A percentile compares a stretch with the other conserved stretches of the same genome.
These are phyloP conservation scores for Aspergillaceae sp. DNA, from an alignment of 2,329 filamentous ascomycete genomes.

Conservation along the genomic window DNA sequence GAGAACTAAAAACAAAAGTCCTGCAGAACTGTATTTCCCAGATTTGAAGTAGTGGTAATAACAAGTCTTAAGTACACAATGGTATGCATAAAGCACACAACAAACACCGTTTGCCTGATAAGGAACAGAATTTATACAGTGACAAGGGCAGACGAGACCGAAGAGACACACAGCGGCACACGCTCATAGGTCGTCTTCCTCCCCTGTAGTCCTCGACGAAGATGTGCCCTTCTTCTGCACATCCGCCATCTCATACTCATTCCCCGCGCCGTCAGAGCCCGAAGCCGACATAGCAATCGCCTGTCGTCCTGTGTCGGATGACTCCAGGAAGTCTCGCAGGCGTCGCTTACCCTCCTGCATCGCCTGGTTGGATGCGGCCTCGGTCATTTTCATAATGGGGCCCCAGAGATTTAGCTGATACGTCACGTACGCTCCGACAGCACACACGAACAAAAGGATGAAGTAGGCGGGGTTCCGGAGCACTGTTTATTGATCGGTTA, in stretches of 20 bases:
- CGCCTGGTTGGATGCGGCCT: conserved; percentile 78
- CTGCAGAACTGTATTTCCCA: no score
- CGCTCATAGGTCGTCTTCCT: conserved; percentile 29
- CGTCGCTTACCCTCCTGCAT: conserved; percentile 86
- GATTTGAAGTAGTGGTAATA: no score
- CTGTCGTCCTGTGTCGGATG: conserved; percentile 73
- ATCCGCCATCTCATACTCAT: conserved; percentile 50
- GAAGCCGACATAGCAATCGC: conserved; percentile 64
- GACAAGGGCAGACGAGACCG: no score
- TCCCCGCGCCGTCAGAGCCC: conserved; percentile 25
- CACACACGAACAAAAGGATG: conserved; percentile 70
- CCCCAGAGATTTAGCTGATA: conserved; percentile 93
- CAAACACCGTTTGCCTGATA: no score
- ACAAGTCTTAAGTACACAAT: no score
- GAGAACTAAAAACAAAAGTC: background rate
- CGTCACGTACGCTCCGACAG: conserved; percentile 73
- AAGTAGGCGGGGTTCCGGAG: conserved; percentile 91
- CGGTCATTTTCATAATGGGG: conserved; percentile 90
- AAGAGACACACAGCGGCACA: no score
- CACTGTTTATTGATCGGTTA: conserved; percentile 45
- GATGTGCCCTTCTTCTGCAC: conserved; percentile 20
- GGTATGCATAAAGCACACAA: no score
- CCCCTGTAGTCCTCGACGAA: conserved; percentile 11
- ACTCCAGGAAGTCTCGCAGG: conserved; percentile 80
- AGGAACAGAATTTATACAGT: no score